Base-by-base conservation (phyloP, 2,329 filamentous ascomycete genomes). In the Sporothrix phasma region DNA sequence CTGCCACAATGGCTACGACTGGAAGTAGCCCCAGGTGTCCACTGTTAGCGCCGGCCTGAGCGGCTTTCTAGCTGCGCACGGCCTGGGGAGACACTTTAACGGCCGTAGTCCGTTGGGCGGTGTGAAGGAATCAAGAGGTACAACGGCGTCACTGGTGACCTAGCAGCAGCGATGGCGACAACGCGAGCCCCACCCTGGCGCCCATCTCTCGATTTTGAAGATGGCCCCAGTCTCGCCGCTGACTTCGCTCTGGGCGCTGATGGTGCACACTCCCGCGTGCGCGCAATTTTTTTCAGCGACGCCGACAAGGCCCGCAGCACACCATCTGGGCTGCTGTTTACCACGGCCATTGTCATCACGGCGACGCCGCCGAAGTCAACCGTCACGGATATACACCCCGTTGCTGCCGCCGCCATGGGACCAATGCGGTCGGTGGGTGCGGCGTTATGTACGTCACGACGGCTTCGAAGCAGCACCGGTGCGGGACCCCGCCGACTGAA, bases 1-100 rank as follows among this genome's bases (percentile, higher is more conserved):
- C 39, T 11, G 3, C 10, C 43, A 10, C 11, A 37, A 64, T 62
- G 61, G 4, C 41, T 43, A 39, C 60, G 17, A 45, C 19, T 22
- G 24, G 22, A 17, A 5, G 39, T 8, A 7, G 39, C 29, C 67
- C 69, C 4, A 67, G 58, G 70, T 77, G 53, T 70, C 71, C 51
- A 71, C 77, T 45, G 67, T 78, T 24, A 74, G 75, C 13, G 72
- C 74, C 24, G 75, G 75, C n/a, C 69, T 76, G 43, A 75, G 74
- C 5, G 75, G 75, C 6, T 66, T 76, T 22, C 69, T 76, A n/a
- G 68, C 69, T 5, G 75, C 74, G 5, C 75, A 76, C n/a, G 74
- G 71, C 3, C 66, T 76, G 39, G 19, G 11, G 11, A 7, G 41
- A n/a, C 41, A 43, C 15, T 2, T n/a, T 15, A 43, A 17, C n/a